A percentile compares a stretch with the other conserved stretches of the same genome.
Conservation (phyloP, 768 basidiomycete genomes). For the Sarcodon aspratus region DNA sequence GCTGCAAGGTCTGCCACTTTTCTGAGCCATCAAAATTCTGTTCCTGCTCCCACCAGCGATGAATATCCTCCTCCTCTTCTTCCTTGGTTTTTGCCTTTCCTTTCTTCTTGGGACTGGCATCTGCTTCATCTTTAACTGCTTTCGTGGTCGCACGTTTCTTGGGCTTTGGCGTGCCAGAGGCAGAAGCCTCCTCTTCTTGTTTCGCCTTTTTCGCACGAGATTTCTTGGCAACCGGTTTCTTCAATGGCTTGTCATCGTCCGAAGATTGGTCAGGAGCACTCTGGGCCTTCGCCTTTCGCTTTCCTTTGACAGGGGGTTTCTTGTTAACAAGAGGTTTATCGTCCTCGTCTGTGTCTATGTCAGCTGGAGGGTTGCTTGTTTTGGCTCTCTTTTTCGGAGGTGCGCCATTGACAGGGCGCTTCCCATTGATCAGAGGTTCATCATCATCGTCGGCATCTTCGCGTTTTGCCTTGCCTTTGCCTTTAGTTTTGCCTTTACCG, state of each 20-base stretch:
- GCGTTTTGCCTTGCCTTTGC: slow-evolving; percentile 15
- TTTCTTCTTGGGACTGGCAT: slow-evolving; percentile 28
- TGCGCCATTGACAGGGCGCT: slow-evolving; percentile 32
- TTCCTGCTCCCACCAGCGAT: slow-evolving; percentile 79
- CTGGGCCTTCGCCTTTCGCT: slow-evolving; percentile 37
- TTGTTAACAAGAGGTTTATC: slow-evolving; percentile 20
- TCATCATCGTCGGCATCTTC: slow-evolving; percentile 31
- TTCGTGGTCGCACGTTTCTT: slow-evolving; percentile 33
- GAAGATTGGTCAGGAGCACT: slow-evolving; percentile 33
- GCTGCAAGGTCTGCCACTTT: slow-evolving; percentile 95
- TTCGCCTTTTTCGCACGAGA: slow-evolving; percentile 23
- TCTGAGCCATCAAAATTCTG: slow-evolving; percentile 65
- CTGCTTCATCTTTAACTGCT: slow-evolving; percentile 23
- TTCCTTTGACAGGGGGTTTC: slow-evolving; percentile 14
- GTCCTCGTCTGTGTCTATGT: slow-evolving; percentile 17
- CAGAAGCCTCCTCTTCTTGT: slow-evolving; percentile 44
- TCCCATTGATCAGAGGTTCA: slow-evolving; percentile 31
- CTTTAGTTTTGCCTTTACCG: slow-evolving; percentile 29
- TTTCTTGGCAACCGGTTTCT: slow-evolving; percentile 25
- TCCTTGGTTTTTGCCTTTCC: slow-evolving; percentile 46
- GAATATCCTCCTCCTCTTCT: slow-evolving; percentile 63
- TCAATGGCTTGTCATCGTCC: slow-evolving; percentile 34
- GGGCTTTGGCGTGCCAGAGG: slow-evolving; percentile 30
- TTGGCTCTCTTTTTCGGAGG: slow-evolving; percentile 53
- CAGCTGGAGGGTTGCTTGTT: slow-evolving; percentile 9